Evolutionary conservation across 2,329 filamentous ascomycete genomes (phyloP), one percentile per base, ranked within the genome.

Genomic region (Cladosporium austrohemisphaericum): DNA sequence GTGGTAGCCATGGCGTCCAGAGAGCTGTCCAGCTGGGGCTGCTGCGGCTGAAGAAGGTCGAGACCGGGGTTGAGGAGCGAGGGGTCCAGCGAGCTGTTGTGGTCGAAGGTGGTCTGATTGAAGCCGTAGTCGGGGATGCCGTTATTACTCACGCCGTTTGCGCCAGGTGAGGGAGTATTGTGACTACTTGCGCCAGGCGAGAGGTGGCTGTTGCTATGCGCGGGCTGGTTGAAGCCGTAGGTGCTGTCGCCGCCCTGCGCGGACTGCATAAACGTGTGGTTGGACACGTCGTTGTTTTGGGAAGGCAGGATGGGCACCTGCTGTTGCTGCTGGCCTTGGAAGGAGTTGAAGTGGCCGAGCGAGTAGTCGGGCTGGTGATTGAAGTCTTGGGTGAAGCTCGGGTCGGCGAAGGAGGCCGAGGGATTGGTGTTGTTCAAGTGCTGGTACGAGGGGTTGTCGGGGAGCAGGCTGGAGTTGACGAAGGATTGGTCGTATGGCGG

Each of bases 81-180:
- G 10, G 80, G 69, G 60, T 80, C 80, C 61, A 83, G 65, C 11
- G 68, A 81, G 60, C 81, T 79, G 54, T 82, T 77, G 53, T 75
- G 73, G 43, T 70, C 71, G 52, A 59, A 81, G 60, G 81, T 78
- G 54, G 81, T 76, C 52, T 75, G 73, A 41, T 69, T 71, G 50
- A 74, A 71, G 57, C 75, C 72, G 50, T 74, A 71, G 57, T 75
- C 71, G 3, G 82, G 77, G 60, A 86, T 88, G 59, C 86, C 67
- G 51, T 49, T 49, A 49, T 53, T 45, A 52, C 56, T 35, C 35
- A 50, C 52, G 66, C 55, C 49, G 32, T 16, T 28, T n/a, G 41
- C 41, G 31, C 41, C 41, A 16, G 29, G 20, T 14, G 43, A 28
- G 13, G 46, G 36, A n/a, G 36, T 25, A 13, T 13, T 38, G 31